A percentile compares a stretch with the other conserved stretches of the same genome.
Conservation (phyloP, 306 rosid genomes). For the Mimosa pudica region DNA sequence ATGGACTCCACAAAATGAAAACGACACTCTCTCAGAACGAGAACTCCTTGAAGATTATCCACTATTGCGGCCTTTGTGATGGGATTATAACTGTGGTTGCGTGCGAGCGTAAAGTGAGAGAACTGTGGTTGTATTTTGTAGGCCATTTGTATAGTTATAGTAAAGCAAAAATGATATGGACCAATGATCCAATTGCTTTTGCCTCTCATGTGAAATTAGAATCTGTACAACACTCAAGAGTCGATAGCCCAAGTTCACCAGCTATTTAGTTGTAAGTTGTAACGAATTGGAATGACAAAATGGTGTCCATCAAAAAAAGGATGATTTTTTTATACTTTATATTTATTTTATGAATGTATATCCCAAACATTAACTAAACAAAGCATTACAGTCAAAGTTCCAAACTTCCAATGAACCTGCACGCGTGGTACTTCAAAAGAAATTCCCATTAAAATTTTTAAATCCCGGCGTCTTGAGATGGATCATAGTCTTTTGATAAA, state of each 20-base stretch:
- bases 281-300: slow-evolving; percentile 21
- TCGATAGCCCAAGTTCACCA: slow-evolving; percentile 8
- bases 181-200: slow-evolving; percentile 10
- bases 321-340: slow-evolving; percentile 14
- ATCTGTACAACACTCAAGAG: neutral
- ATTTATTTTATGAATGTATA: no score
- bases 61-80: slow-evolving; percentile 85
- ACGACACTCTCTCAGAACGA: slow-evolving; percentile 90
- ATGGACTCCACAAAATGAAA: slow-evolving; percentile 99
- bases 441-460: neutral
- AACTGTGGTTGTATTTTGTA: slow-evolving; percentile 26
- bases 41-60: slow-evolving; percentile 98
- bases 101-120: slow-evolving; percentile 30
- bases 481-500: neutral
- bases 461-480: neutral
- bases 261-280: slow-evolving; percentile 8
- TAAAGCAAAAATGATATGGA: slow-evolving; percentile 30
- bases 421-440: no score
- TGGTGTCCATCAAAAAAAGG: slow-evolving; percentile 23
- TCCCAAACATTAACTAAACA: no score
- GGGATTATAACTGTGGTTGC: neutral
- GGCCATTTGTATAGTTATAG: slow-evolving; percentile 19
- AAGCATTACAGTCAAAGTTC: no score
- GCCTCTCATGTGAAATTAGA: slow-evolving; percentile 33
- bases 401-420: no score